Evolutionary conservation across 306 rosid species (phyloP).

Genomic region (Vigna trinervia): DNA sequence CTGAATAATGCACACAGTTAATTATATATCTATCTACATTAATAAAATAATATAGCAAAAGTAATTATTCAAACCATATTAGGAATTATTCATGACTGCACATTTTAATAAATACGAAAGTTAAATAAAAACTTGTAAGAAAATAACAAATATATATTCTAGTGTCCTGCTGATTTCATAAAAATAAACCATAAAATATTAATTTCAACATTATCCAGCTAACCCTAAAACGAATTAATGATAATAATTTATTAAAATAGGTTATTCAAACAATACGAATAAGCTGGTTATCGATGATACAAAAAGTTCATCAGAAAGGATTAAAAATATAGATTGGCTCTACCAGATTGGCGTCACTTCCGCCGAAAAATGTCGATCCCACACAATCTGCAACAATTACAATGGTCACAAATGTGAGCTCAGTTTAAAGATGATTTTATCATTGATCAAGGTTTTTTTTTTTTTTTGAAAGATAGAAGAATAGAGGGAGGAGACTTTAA

Average conservation of each 20-base stretch:
- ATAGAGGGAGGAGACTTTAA: too few relatives aligned
- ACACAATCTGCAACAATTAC: slow-evolving; percentile 61
- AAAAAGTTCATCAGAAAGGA: neutral
- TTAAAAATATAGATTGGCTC: slow-evolving; percentile 8
- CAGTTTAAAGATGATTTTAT: too few relatives aligned
- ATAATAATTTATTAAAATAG: neutral
- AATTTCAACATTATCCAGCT: neutral
- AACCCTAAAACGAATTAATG: neutral
- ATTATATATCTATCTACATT: too few relatives aligned
- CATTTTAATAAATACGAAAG: too few relatives aligned
- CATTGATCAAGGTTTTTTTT: too few relatives aligned
- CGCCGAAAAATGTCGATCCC: slow-evolving; percentile 66
- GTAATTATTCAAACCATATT: neutral
- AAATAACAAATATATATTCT: too few relatives aligned
- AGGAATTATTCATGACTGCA: neutral
- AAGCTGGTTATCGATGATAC: neutral
- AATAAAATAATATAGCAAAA: neutral
- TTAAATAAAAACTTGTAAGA: too few relatives aligned
- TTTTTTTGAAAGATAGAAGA: too few relatives aligned
- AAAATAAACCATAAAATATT: neutral
- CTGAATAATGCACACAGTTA: neutral
- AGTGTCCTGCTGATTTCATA: neutral
- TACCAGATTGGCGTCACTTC: slow-evolving; percentile 65
- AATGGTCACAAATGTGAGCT: neutral
- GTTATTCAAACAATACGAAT: neutral